Evolutionary conservation across 108 stramenopile species (phyloP), one percentile per base, ranked within the genome.

Genomic region (Cyclostephanos tholiformis): DNA sequence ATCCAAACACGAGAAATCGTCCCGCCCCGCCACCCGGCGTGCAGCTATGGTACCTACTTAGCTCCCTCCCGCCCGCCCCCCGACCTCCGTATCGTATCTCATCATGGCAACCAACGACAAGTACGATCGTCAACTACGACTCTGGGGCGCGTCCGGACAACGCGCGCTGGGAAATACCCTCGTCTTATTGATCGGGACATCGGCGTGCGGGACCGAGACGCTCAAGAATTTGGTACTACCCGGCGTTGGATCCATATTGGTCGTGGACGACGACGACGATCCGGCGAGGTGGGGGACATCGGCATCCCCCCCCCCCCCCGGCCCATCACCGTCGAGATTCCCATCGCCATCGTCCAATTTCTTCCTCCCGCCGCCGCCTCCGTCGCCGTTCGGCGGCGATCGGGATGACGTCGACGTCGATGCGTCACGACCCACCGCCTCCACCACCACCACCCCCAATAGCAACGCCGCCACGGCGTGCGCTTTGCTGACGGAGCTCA

Each of bases 61-160:
- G n/a, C n/a, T n/a, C n/a, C n/a, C n/a, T n/a, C n/a, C n/a, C n/a
- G n/a, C n/a, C 32, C 32, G 32, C 32, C 32, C 32, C 32, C 32
- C 32, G 3, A 4, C 32, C 32, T 32, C 32, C 32, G 4, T 32
- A 4, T 32, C 32, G n/a, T 4, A 32, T 32, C 32, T 32, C 44
- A 46, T 46, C 61, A 94, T 91, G 95, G 93, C 94, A 14, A 96
- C 96, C 20, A 78, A 71, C 63, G 84, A 98, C 84, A 99, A 99
- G 79, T 99, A 99, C 84, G 99, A 99, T 88, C 91, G 99, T 11
- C 99, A 99, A 83, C 91, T 98, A 41, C 95, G 99, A 10, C 93
- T 99, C 44, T 99, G 99, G 99, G 98, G 98, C 25, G 84, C 96
- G 43, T 70, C 91, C 14, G 99, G 99, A 10, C 99, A 99, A 63